Percentiles rank a stretch among this genome's conserved stretches.
Conservation (phyloP, 257 asterid species). For the Rehmannia glutinosa region DNA sequence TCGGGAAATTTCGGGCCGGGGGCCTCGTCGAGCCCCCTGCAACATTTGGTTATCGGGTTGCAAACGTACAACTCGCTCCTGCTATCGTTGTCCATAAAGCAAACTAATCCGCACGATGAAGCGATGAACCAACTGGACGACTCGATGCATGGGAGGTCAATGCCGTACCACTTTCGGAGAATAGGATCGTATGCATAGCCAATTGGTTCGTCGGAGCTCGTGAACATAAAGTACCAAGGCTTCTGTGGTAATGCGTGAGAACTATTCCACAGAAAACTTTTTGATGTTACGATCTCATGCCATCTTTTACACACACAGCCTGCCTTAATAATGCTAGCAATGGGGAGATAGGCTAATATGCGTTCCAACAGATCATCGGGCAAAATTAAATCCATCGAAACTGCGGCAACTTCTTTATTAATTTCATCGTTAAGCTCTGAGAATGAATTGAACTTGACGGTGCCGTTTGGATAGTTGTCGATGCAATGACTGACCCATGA, state of each 20-base stretch:
- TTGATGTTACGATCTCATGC: constrained; percentile 70
- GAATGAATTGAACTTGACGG: constrained; percentile 35
- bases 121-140: constrained; percentile 74
- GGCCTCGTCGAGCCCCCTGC: constrained; percentile 51
- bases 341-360: constrained; percentile 69
- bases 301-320: constrained; percentile 84
- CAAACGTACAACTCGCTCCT: constrained; percentile 65
- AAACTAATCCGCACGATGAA: constrained; percentile 76
- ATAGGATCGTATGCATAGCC: constrained; percentile 85
- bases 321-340: constrained; percentile 76
- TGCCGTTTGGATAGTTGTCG: constrained; percentile 22
- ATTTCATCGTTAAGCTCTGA: constrained; percentile 49
- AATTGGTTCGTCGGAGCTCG: constrained; percentile 76
- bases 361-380: constrained; percentile 93
- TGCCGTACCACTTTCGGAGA: constrained; percentile 68
- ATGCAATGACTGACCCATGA: constrained; percentile 81
- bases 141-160: constrained; percentile 78
- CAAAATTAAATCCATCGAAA: constrained; percentile 59
- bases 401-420: constrained; percentile 34
- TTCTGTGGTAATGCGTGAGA: constrained; percentile 47
- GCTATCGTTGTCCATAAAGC: constrained; percentile 87
- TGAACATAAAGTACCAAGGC: constrained; percentile 99
- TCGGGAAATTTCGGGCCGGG: constrained; percentile 66
- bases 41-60: constrained; percentile 65
- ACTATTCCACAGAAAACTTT: constrained; percentile 63